Percentiles rank a stretch among this genome's conserved stretches.
These are phyloP conservation scores for Verbascum thapsus DNA, from an alignment of 257 asterid species.

Conservation along the genomic window DNA sequence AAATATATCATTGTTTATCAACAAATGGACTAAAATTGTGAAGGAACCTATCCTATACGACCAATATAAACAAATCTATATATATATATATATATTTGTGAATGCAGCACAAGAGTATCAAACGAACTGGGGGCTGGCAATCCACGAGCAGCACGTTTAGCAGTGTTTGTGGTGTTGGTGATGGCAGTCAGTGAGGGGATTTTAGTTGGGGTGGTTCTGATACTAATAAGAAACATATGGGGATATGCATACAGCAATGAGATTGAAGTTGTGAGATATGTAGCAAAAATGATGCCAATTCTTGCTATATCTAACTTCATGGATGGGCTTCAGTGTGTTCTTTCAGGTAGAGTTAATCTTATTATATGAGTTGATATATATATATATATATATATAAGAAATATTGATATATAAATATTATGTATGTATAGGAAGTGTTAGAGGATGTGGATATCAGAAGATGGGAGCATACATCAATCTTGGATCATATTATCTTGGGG, in stretches of 20 bases:
- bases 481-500: constrained; percentile 84
- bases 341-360: constrained; percentile 54
- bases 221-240: constrained; percentile 56
- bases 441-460: constrained; percentile 86
- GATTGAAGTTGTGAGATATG: constrained; percentile 57
- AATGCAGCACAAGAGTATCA: constrained; percentile 76
- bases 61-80: too few species aligned
- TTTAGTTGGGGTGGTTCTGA: constrained; percentile 46
- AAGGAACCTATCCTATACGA: too few species aligned
- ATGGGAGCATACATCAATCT: constrained; percentile 84
- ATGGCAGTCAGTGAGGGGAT: constrained; percentile 54
- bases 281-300: constrained; percentile 72
- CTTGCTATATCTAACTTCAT: constrained; percentile 73
- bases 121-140: constrained; percentile 81
- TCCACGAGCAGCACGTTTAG: constrained; percentile 62
- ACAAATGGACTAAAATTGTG: too few species aligned
- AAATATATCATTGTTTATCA: too few species aligned
- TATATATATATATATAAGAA: background rate
- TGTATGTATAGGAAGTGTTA: constrained; percentile 51
- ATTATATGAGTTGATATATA: background rate
- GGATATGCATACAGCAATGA: constrained; percentile 80
- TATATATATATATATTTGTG: too few species aligned
- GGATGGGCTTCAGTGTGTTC: constrained; percentile 81
- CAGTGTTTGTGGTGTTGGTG: constrained; percentile 54
- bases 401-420: background rate